Base-by-base conservation (phyloP, 148 eudicot genomes). In the Rhododendron mucronatum region DNA sequence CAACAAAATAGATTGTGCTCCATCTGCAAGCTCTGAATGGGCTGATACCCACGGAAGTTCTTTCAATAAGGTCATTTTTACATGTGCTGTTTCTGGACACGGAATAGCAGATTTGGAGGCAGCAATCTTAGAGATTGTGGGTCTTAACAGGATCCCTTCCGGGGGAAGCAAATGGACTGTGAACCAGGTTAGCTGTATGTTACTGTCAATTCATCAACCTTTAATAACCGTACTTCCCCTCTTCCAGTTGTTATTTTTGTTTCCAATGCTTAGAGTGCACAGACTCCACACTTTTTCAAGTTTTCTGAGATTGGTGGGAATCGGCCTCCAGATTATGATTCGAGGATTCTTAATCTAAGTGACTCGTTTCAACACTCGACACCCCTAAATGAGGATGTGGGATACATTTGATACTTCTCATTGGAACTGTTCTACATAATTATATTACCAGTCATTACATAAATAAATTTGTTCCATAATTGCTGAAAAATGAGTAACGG, bases 61-160 rank as follows among this genome's bases (percentile, higher is more conserved):
- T 71, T 95, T 97, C 85, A 85, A 86, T 86, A 93, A 89, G 88
- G 88, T 86, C 78, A 89, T 97, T 81, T 91, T 85, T 86, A 95
- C 99, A 65, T 97, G 95, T 90, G 98, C 98, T 51, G 93, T 97
- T 82, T 94, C 91, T 82, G 99, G 98, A 86, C 90, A 93, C 88
- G 99, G 99, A 71, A 88, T 97, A 51, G 80, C 88, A 78, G 94
- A 91, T 84, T 91, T 97, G 65, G 99, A 97, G 88, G 89, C 65
- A 69, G 95, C 95, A 82, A 91, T 97, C 63, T 82, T 90, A 69
- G 95, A 97, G 87, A 89, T 94, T 84, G 93, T 93, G 41, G 99
- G 98, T 78, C 92, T 95, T 74, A 88, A 93, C 86, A 91, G 59
- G 44, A 89, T 95, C 86, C 92, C 94, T 71, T 53, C 93, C 28